Percentiles rank a stretch among this genome's conserved stretches.
Conservation (phyloP, 2,329 filamentous ascomycete species). For the Ceratocystis harringtonii region DNA sequence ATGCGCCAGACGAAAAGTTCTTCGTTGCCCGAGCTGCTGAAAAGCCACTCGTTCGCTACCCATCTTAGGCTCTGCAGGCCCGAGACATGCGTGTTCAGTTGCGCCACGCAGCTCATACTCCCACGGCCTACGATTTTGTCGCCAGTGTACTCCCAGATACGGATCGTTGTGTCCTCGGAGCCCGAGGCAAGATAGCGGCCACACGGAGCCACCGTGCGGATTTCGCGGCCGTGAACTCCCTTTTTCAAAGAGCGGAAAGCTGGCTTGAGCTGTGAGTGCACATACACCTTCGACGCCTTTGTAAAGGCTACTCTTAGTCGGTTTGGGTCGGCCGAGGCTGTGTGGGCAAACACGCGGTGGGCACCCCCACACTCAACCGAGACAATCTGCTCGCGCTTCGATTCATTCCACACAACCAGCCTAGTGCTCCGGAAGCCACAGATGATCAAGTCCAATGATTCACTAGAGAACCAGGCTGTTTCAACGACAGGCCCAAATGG, state of each 20-base stretch:
- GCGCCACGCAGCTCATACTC: slow-evolving; percentile 38
- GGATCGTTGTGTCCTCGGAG: slow-evolving; percentile 59
- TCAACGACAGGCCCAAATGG: slow-evolving; percentile 67
- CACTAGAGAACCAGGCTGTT: slow-evolving; percentile 43
- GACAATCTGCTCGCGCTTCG: slow-evolving; percentile 51
- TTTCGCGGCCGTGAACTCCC: slow-evolving; percentile 77
- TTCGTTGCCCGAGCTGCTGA: slow-evolving; percentile 76
- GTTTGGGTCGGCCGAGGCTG: slow-evolving; percentile 17
- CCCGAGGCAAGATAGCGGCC: slow-evolving; percentile 42
- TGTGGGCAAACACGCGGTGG: slow-evolving; percentile 57
- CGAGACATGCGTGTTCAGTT: slow-evolving; percentile 62
- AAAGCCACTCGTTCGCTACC: slow-evolving; percentile 55
- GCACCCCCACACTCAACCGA: slow-evolving; percentile 70
- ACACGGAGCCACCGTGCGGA: slow-evolving; percentile 37
- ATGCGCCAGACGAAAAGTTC: slow-evolving; percentile 80
- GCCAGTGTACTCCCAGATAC: slow-evolving; percentile 45
- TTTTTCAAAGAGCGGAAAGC: slow-evolving; percentile 23
- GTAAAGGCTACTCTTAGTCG: slow-evolving; percentile 54
- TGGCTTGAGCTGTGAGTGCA: slow-evolving; percentile 30
- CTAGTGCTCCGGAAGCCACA: slow-evolving; percentile 68
- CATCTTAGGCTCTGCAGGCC: slow-evolving; percentile 72
- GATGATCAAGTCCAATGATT: slow-evolving; percentile 45
- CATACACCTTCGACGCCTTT: slow-evolving; percentile 41
- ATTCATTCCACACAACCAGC: slow-evolving; percentile 73
- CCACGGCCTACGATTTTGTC: slow-evolving; percentile 14